Conservation (phyloP, 306 rosid species). For the Vigna trinervia region DNA sequence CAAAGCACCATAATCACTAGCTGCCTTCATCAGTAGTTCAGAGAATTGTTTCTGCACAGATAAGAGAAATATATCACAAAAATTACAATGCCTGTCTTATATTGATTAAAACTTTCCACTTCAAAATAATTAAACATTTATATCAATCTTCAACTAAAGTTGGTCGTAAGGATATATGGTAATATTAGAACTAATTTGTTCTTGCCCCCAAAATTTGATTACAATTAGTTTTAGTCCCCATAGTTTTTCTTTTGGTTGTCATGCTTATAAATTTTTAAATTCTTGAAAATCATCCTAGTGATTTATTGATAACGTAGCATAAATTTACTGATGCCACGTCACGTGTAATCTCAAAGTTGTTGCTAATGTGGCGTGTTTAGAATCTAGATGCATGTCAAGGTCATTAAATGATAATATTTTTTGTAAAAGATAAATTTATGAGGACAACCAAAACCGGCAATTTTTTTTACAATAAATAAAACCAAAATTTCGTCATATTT, state of each 20-base stretch:
- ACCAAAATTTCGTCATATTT: neutral
- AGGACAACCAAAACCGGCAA: neutral
- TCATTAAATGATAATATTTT: neutral
- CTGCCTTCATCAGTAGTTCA: conserved; percentile 94
- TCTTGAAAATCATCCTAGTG: neutral
- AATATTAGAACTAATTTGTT: conserved; percentile 23
- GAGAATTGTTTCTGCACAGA: conserved; percentile 91
- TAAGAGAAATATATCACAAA: conserved; percentile 44
- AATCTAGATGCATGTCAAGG: neutral
- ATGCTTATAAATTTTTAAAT: neutral
- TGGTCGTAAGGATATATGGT: neutral
- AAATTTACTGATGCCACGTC: neutral
- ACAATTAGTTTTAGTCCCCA: neutral
- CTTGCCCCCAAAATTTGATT: neutral
- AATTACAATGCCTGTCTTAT: conserved; percentile 32
- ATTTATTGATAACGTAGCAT: neutral
- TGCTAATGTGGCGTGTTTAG: neutral
- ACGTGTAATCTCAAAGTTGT: neutral
- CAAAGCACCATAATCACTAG: conserved; percentile 95
- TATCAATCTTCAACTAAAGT: conserved; percentile 17
- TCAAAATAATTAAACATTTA: conserved; percentile 19
- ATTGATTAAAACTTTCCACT: conserved; percentile 14
- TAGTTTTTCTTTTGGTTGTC: neutral
- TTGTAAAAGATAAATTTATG: neutral
- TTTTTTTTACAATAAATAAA: neutral